Percentiles rank a stretch among this genome's conserved stretches.
phyloP scores from a whole-genome alignment of 2,329 filamentous ascomycete genomes.

The Ophiostoma populinum region DNA sequence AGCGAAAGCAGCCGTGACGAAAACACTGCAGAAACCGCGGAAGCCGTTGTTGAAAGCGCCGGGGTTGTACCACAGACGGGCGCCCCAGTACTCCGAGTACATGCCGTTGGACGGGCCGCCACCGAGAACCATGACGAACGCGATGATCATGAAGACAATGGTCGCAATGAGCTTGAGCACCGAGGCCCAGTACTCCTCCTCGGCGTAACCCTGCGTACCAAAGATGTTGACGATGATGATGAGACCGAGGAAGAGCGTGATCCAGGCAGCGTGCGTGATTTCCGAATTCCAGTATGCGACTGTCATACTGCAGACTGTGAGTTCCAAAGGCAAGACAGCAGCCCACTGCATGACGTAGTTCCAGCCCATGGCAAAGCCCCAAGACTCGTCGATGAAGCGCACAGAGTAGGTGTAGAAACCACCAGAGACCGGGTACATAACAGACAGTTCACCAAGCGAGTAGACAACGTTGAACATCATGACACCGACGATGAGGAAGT shows the following conservation, averaged over 20 bases:
- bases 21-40: constrained; percentile 54
- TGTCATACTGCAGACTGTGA: constrained; percentile 30
- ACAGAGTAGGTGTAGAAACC: constrained; percentile 40
- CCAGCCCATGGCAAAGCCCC: constrained; percentile 34
- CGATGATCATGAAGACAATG: constrained; percentile 46
- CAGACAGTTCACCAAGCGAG: constrained; percentile 39
- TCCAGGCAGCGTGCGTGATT: constrained; percentile 31
- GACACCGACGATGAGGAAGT: constrained; percentile 37
- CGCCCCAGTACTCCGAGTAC: constrained; percentile 30
- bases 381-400: constrained; percentile 39
- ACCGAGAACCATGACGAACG: constrained; percentile 39
- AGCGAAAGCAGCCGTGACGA: constrained; percentile 56
- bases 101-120: constrained; percentile 35
- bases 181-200: constrained; percentile 43
- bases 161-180: constrained; percentile 40
- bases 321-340: constrained; percentile 28
- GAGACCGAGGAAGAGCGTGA: constrained; percentile 34
- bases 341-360: constrained; percentile 33
- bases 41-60: constrained; percentile 54
- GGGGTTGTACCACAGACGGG: constrained; percentile 30
- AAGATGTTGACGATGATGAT: constrained; percentile 39
- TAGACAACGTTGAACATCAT: constrained; percentile 47
- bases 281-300: constrained; percentile 30
- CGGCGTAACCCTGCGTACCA: constrained; percentile 36
- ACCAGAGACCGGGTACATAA: constrained; percentile 38